These are phyloP conservation scores for Porodaedalea pini DNA, from an alignment of 1,284 basidiomycete genomes.

Conservation along the genomic window DNA sequence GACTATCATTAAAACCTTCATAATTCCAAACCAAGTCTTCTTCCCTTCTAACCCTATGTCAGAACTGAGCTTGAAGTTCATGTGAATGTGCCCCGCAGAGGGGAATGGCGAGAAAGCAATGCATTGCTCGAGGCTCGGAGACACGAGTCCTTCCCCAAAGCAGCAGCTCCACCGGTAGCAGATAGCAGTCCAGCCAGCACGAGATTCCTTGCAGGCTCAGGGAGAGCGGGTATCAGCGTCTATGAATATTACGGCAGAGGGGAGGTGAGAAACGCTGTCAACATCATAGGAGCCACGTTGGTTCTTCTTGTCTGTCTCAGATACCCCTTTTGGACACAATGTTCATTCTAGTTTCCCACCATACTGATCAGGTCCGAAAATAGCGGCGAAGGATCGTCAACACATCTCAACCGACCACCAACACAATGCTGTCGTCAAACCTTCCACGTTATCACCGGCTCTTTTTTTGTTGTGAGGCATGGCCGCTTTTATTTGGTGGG, in stretches of 20 bases:
- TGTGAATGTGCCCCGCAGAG: too few relatives aligned
- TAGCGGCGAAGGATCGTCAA: too few relatives aligned
- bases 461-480: too few relatives aligned
- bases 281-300: background rate
- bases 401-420: too few relatives aligned
- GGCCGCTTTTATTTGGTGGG: too few relatives aligned
- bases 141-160: background rate
- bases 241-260: background rate
- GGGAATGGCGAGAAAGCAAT: too few relatives aligned
- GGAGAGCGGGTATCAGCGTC: background rate
- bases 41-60: too few relatives aligned
- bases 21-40: background rate
- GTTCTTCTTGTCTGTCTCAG: background rate
- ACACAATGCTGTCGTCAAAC: too few relatives aligned
- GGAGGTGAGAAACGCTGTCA: background rate
- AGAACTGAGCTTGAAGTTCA: too few relatives aligned
- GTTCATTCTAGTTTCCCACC: background rate
- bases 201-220: background rate
- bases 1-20: background rate
- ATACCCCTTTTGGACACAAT: constrained; percentile 1
- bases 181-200: background rate
- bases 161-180: background rate
- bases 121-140: too few relatives aligned
- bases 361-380: background rate
- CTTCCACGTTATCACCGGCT: too few relatives aligned